phyloP scores from a whole-genome alignment of 805 yeast genomes.

The Allodekkera sacchari region DNA sequence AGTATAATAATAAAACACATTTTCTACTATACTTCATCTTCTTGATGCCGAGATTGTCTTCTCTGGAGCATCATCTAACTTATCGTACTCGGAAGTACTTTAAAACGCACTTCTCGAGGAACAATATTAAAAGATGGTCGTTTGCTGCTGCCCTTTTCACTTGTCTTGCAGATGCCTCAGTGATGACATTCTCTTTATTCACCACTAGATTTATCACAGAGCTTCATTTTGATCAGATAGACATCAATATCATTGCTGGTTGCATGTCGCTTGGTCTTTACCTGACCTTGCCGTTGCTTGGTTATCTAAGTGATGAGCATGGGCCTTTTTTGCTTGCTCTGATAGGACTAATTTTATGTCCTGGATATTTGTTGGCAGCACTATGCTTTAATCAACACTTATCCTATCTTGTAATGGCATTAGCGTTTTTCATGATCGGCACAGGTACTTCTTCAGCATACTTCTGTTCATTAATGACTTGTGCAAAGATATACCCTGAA shows the following conservation, averaged over 20 bases:
- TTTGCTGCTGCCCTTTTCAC: conserved; percentile 50
- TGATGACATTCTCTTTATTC: conserved; percentile 73
- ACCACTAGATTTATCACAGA: conserved; percentile 55
- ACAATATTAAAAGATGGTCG: conserved; percentile 38
- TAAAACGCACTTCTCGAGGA: conserved; percentile 32
- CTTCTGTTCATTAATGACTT: conserved; percentile 64
- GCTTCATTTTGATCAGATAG: conserved; percentile 56
- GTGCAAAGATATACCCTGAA: conserved; percentile 78
- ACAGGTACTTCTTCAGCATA: conserved; percentile 66
- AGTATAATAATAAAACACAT: no score
- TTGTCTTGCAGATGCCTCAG: conserved; percentile 76
- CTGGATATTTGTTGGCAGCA: conserved; percentile 55
- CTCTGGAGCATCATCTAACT: conserved; percentile 33
- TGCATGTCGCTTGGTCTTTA: conserved; percentile 76
- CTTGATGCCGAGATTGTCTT: conserved; percentile 17
- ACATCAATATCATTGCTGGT: conserved; percentile 65
- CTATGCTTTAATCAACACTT: conserved; percentile 22
- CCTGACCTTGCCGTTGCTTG: conserved; percentile 71
- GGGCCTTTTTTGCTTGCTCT: conserved; percentile 71
- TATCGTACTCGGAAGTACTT: conserved; percentile 35
- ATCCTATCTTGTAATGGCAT: conserved; percentile 30
- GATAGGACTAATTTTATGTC: conserved; percentile 53
- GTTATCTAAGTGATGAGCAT: conserved; percentile 75
- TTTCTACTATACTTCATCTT: no score
- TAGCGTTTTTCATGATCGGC: conserved; percentile 54